phyloP scores from a whole-genome alignment of 1,284 basidiomycete genomes.

The Ganoderma boninense region DNA sequence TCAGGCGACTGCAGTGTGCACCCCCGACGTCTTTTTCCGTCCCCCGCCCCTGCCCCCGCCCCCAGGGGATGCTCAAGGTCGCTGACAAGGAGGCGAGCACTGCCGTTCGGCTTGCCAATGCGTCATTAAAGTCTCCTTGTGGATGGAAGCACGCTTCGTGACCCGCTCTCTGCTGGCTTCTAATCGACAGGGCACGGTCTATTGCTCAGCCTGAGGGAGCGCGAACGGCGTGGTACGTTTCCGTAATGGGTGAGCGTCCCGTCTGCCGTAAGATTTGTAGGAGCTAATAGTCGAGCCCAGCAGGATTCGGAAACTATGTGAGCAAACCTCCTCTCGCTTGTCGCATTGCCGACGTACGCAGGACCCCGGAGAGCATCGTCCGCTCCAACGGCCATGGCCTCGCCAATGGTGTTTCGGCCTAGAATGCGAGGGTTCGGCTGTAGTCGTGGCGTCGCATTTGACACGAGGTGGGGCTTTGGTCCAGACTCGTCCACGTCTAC shows the following conservation, averaged over 20 bases:
- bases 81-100: no score
- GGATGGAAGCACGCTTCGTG: no score
- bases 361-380: conserved; percentile 25
- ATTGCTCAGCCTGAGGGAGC: conserved; percentile 75
- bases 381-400: conserved; percentile 29
- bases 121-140: conserved; percentile 80
- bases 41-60: no score
- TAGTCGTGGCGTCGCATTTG: conserved; percentile 27
- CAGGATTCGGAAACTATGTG: conserved; percentile 94
- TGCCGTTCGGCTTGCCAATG: conserved; percentile 84
- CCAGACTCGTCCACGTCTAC: no score
- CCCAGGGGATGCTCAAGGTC: no score
- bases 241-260: conserved; percentile 82
- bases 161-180: no score
- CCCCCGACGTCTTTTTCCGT: no score
- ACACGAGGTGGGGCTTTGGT: background rate
- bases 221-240: conserved; percentile 91
- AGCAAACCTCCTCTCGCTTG: no score
- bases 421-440: conserved; percentile 20
- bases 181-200: conserved; percentile 69
- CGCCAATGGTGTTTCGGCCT: conserved; percentile 30
- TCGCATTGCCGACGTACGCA: conserved; percentile 59
- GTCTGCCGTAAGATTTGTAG: background rate
- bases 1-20: no score
- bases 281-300: conserved; percentile 5